Evolutionary conservation across 2,329 filamentous ascomycete species (phyloP).

Genomic region (Beauveria medogensis): DNA sequence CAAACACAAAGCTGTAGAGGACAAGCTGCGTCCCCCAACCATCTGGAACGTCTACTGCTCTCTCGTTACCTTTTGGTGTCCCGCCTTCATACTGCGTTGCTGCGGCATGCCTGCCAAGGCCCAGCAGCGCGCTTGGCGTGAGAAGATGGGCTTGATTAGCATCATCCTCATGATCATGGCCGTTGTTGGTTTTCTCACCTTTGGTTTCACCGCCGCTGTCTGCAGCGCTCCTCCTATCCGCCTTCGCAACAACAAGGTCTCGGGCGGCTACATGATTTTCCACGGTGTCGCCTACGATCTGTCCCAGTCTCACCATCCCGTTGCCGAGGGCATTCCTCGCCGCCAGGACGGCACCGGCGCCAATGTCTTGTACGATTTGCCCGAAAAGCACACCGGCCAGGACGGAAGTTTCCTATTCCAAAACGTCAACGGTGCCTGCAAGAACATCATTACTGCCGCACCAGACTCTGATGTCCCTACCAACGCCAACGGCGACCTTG

Average conservation of each 20-base stretch:
- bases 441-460: constrained; percentile 71
- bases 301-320: constrained; percentile 66
- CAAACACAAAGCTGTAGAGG: constrained; percentile 45
- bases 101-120: constrained; percentile 80
- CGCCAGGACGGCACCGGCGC: constrained; percentile 40
- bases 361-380: constrained; percentile 84
- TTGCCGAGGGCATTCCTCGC: constrained; percentile 66
- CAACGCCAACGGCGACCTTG: constrained; percentile 63
- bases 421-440: constrained; percentile 96
- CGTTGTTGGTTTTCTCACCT: constrained; percentile 90
- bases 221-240: constrained; percentile 66
- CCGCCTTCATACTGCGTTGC: constrained; percentile 74
- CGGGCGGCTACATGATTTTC: constrained; percentile 84
- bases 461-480: constrained; percentile 70
- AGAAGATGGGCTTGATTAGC: constrained; percentile 95
- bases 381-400: constrained; percentile 72
- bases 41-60: constrained; percentile 95
- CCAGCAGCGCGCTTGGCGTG: constrained; percentile 88
- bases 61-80: constrained; percentile 89
- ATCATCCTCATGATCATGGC: constrained; percentile 83
- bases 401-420: constrained; percentile 98
- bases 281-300: constrained; percentile 88
- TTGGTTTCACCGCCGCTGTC: constrained; percentile 87
- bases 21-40: constrained; percentile 70
- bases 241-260: constrained; percentile 75